A percentile compares a stretch with the other conserved stretches of the same genome.
These are phyloP conservation scores for Amanita exitialis DNA, from an alignment of 768 basidiomycete species.

Conservation along the genomic window DNA sequence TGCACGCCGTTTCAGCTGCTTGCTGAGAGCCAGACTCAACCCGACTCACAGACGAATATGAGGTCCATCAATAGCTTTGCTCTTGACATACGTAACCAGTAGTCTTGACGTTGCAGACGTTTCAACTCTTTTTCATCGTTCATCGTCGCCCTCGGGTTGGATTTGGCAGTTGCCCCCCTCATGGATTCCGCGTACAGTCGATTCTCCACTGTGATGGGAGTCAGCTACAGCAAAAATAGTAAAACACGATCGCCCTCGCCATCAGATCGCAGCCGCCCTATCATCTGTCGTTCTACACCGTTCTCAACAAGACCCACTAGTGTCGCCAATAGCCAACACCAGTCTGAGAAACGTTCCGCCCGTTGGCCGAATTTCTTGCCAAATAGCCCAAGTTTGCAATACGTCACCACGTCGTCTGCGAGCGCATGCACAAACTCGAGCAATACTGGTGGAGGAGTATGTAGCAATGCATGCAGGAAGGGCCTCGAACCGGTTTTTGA, in stretches of 20 bases:
- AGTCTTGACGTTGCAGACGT: constrained; percentile 58
- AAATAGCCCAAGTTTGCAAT: constrained; percentile 59
- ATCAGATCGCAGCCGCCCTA: constrained; percentile 51
- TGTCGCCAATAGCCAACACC: constrained; percentile 80
- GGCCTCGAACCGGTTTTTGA: constrained; percentile 37
- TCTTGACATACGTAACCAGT: constrained; percentile 65
- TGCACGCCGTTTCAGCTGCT: constrained; percentile 18
- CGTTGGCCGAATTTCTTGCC: constrained; percentile 54
- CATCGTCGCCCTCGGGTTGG: constrained; percentile 46
- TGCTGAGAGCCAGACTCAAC: constrained; percentile 1
- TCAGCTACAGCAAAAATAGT: constrained; percentile 1
- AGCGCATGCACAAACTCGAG: constrained; percentile 67
- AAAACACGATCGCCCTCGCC: constrained; percentile 25
- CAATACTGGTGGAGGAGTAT: constrained; percentile 75
- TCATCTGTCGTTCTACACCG: constrained; percentile 66
- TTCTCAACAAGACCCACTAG: constrained; percentile 79
- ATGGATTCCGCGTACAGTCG: constrained; percentile 69
- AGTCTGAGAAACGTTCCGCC: constrained; percentile 69
- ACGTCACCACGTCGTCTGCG: constrained; percentile 75
- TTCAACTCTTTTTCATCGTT: constrained; percentile 62
- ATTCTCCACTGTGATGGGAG: constrained; percentile 45
- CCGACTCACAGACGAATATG: constrained; percentile 69
- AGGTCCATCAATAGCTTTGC: constrained; percentile 76
- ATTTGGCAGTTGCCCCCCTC: constrained; percentile 59
- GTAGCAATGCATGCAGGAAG: constrained; percentile 64